Evolutionary conservation across 2,329 filamentous ascomycete species (phyloP).

Genomic region (Cercospora zeae-maydis): DNA sequence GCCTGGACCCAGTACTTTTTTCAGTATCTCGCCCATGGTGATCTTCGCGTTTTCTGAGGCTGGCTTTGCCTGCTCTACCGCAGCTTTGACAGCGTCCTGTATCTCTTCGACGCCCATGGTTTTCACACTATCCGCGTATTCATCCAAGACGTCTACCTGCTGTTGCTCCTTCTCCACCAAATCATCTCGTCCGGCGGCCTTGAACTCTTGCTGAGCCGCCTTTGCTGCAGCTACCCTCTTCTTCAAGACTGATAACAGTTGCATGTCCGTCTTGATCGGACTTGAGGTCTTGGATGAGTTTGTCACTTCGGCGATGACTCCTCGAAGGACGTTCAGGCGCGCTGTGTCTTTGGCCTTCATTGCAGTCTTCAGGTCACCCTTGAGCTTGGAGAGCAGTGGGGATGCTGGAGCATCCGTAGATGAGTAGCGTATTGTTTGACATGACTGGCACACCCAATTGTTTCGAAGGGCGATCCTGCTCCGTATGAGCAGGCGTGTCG

Average conservation of each 20-base stretch:
- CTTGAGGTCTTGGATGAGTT: conserved; percentile 70
- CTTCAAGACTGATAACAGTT: conserved; percentile 64
- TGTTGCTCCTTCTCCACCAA: conserved; percentile 66
- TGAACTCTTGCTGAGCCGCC: conserved; percentile 62
- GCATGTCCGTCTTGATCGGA: conserved; percentile 67
- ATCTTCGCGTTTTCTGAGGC: conserved; percentile 48
- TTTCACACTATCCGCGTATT: conserved; percentile 60
- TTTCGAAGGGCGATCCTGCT: conserved; percentile 13
- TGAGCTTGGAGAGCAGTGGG: conserved; percentile 45
- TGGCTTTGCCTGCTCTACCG: conserved; percentile 50
- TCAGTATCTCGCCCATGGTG: conserved; percentile 61
- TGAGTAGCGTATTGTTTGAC: conserved; percentile 23
- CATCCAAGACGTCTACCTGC: conserved; percentile 62
- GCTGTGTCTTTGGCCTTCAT: conserved; percentile 51
- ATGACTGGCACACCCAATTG: conserved; percentile 27
- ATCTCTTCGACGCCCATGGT: conserved; percentile 59
- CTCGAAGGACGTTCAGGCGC: conserved; percentile 65
- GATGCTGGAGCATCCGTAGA: conserved; percentile 32
- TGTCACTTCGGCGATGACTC: conserved; percentile 65
- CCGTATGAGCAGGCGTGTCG: conserved; percentile 19
- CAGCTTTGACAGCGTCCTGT: conserved; percentile 49
- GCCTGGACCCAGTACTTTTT: conserved; percentile 51
- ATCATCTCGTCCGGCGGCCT: conserved; percentile 61
- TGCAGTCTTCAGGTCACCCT: conserved; percentile 47
- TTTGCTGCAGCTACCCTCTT: conserved; percentile 58